phyloP scores from a whole-genome alignment of 176 grass and related monocot genomes.

The Paspalum vaginatum region DNA sequence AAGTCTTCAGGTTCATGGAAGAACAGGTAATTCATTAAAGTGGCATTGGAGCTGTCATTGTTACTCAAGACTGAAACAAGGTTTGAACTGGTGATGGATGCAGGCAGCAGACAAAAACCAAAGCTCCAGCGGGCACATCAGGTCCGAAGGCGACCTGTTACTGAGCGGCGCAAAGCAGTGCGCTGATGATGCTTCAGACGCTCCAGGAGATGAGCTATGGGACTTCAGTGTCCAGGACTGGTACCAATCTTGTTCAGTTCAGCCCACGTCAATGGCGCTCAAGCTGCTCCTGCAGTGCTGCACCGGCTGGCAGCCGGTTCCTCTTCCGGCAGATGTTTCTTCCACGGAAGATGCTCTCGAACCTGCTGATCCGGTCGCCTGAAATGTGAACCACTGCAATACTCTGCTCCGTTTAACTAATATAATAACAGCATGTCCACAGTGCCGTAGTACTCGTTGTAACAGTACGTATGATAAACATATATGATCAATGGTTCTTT shows the following conservation, averaged over 20 bases:
- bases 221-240: conserved; percentile 55
- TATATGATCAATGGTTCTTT: neutral
- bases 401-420: neutral
- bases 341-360: neutral
- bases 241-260: conserved; percentile 56
- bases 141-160: conserved; percentile 76
- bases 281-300: conserved; percentile 51
- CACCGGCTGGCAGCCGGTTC: conserved; percentile 72
- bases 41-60: neutral
- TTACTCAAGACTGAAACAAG: neutral
- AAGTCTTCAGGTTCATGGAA: conserved; percentile 56
- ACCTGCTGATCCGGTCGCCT: neutral
- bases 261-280: conserved; percentile 61
- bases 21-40: conserved; percentile 56
- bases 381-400: neutral
- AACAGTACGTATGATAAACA: neutral
- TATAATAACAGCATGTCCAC: neutral
- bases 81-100: neutral
- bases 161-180: conserved; percentile 50
- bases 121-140: conserved; percentile 48
- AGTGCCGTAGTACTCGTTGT: neutral
- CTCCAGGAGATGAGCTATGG: neutral
- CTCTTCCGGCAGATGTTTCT: conserved; percentile 37
- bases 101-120: conserved; percentile 70
- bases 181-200: neutral